Percentiles rank a stretch among this genome's conserved stretches.
phyloP scores from a whole-genome alignment of 1,284 basidiomycete species.

The Trichosporon sp. region DNA sequence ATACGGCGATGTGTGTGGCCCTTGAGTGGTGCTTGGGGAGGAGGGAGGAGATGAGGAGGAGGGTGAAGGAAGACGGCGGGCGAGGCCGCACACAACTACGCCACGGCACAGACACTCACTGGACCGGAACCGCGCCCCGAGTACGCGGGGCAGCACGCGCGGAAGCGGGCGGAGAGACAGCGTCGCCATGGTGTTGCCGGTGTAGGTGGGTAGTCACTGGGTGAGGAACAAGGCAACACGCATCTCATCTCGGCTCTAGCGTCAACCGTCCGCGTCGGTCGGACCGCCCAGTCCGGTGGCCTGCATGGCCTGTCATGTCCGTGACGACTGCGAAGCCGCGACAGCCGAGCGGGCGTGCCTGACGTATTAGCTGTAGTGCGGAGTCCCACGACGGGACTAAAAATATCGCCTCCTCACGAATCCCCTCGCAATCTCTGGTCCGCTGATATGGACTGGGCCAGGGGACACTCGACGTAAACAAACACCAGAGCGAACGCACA shows the following conservation, averaged over 20 bases:
- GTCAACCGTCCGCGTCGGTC: not conserved
- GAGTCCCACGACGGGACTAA: conserved; percentile 3
- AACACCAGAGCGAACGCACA: not conserved
- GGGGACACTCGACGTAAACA: not conserved
- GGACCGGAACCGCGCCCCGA: not conserved
- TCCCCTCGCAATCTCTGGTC: not conserved
- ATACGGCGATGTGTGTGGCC: too few relatives aligned
- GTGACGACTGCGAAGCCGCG: not conserved
- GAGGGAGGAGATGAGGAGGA: not conserved
- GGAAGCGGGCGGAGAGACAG: not conserved
- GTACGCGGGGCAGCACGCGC: not conserved
- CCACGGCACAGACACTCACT: not conserved
- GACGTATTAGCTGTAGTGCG: not conserved
- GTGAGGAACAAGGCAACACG: not conserved
- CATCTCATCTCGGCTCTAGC: not conserved
- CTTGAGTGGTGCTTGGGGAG: not conserved
- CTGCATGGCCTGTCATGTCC: not conserved
- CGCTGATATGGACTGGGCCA: not conserved
- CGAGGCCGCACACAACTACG: not conserved
- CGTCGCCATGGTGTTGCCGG: not conserved
- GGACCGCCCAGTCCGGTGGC: not conserved
- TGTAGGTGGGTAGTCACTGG: too few relatives aligned
- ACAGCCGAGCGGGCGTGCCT: not conserved
- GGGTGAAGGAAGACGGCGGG: not conserved
- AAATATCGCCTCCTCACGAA: not conserved